Evolutionary conservation across 164 flowering plant genomes (phyloP).

Genomic region (Aristolochia californica): DNA sequence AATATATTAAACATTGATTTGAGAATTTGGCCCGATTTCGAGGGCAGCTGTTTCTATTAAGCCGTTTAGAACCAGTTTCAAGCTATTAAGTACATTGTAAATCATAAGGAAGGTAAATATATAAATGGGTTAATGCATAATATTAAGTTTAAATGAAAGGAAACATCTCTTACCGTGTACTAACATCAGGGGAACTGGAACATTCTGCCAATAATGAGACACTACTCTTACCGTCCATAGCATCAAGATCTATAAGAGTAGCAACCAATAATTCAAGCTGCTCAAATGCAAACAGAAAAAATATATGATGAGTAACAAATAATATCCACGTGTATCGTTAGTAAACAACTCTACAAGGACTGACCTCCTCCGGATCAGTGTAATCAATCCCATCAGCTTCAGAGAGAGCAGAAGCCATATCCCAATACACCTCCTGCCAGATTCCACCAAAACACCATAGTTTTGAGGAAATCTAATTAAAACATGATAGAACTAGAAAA

Average conservation of each 20-base stretch:
- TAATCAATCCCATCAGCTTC: constrained; percentile 95
- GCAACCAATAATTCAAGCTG: constrained; percentile 85
- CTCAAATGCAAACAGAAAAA: constrained; percentile 5
- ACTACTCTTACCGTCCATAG: constrained; percentile 98
- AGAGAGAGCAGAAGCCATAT: constrained; percentile 84
- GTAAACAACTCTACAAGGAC: background rate
- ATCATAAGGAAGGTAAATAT: background rate
- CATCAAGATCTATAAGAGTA: constrained; percentile 95
- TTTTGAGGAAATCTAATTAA: background rate
- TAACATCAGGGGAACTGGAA: constrained; percentile 87
- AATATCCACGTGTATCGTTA: background rate
- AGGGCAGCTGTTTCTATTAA: no score
- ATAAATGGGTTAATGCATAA: background rate
- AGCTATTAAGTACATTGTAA: no score
- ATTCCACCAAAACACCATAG: no score
- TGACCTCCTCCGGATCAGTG: constrained; percentile 92
- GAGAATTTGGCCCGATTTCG: no score
- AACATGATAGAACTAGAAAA: background rate
- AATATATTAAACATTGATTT: background rate
- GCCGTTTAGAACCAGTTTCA: no score
- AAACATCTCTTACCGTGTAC: constrained; percentile 47
- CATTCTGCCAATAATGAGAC: constrained; percentile 82
- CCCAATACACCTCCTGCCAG: constrained; percentile 73
- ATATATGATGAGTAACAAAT: background rate
- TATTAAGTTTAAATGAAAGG: background rate